These are phyloP conservation scores for Mycocentrospora acerina DNA, from an alignment of 2,329 filamentous ascomycete species.

Conservation along the genomic window DNA sequence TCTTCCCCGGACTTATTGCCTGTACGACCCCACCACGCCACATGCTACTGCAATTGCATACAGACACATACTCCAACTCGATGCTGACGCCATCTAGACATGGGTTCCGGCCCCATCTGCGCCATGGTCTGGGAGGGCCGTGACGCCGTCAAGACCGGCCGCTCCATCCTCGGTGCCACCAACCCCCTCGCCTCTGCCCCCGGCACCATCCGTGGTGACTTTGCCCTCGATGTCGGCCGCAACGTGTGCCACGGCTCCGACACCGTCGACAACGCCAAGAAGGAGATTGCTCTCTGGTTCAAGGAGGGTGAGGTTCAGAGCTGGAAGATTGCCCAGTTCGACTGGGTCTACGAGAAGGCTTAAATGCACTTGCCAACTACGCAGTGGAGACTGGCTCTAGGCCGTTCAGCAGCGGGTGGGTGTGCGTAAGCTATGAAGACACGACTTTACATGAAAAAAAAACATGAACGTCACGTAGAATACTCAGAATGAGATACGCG, in stretches of 20 bases:
- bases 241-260: conserved; percentile 99
- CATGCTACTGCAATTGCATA: conserved; percentile 1
- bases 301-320: conserved; percentile 78
- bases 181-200: conserved; percentile 94
- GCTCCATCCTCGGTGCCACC: conserved; percentile 95
- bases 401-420: too few relatives aligned
- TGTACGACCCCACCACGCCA: conserved; percentile 60
- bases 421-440: background rate
- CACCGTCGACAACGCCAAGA: conserved; percentile 97
- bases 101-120: conserved; percentile 93
- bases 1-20: conserved; percentile 91
- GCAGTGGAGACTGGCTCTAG: too few relatives aligned
- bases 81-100: conserved; percentile 62
- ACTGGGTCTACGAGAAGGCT: conserved; percentile 96
- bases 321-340: conserved; percentile 82
- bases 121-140: conserved; percentile 99
- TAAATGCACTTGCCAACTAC: conserved; percentile 9
- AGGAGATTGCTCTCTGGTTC: conserved; percentile 99
- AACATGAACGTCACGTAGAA: background rate
- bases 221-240: conserved; percentile 84
- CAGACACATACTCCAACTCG: conserved; percentile 1
- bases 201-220: conserved; percentile 97
- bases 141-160: conserved; percentile 98
- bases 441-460: background rate
- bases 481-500: background rate